Evolutionary conservation across 345 rosid species (phyloP).

Genomic region (Ceriops decandra): DNA sequence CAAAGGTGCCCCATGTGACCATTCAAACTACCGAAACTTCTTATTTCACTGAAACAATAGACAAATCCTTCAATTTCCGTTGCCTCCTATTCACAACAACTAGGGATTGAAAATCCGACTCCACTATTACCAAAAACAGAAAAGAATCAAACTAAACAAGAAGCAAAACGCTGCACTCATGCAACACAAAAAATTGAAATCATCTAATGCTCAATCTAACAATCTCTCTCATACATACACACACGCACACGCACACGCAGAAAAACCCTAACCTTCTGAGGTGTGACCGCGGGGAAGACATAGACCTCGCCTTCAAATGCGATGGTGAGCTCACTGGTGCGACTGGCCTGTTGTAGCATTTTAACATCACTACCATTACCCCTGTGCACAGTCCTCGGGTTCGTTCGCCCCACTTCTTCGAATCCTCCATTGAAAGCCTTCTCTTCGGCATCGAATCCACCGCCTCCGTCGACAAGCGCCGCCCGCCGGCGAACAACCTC

Average conservation of each 20-base stretch:
- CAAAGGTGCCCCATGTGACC: too few species aligned
- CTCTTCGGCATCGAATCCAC: slow-evolving; percentile 10
- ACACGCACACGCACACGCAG: not conserved
- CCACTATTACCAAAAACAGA: not conserved
- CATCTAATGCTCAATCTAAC: too few species aligned
- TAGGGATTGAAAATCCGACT: not conserved
- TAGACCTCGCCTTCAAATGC: slow-evolving; percentile 49
- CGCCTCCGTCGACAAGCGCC: slow-evolving; percentile 3
- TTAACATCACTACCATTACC: not conserved
- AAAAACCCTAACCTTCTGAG: slow-evolving; percentile 29
- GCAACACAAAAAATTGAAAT: too few species aligned
- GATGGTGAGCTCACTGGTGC: slow-evolving; percentile 45
- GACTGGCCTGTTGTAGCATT: slow-evolving; percentile 9
- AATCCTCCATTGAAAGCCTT: slow-evolving; percentile 14
- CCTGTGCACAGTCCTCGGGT: slow-evolving; percentile 1
- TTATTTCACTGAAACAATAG: not conserved
- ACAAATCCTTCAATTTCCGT: not conserved
- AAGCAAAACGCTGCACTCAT: not conserved
- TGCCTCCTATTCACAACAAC: too few species aligned
- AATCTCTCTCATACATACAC: not conserved
- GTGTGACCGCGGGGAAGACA: slow-evolving; percentile 43
- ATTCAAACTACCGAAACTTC: too few species aligned
- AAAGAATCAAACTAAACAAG: not conserved
- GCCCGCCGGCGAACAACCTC: slow-evolving; percentile 9
- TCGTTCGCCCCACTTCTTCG: slow-evolving; percentile 10